Percentiles rank a stretch among this genome's conserved stretches.
Evolutionary conservation across 176 grass and related monocot genomes (phyloP).

Genomic region (Bromus sterilis): DNA sequence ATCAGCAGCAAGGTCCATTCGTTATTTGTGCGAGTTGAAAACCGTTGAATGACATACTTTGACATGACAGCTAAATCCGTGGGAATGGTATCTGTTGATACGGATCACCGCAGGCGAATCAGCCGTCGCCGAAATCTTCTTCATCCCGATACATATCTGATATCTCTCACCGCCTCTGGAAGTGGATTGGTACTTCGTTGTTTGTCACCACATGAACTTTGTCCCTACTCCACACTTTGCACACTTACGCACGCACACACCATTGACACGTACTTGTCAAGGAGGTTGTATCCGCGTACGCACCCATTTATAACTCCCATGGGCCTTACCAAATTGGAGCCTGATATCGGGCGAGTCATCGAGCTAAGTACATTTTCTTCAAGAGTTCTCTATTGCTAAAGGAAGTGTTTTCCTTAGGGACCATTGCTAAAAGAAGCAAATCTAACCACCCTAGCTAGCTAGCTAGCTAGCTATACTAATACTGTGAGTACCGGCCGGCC

Average conservation of each 20-base stretch:
- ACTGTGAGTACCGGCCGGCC: not conserved
- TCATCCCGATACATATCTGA: not conserved
- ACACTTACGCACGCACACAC: not conserved
- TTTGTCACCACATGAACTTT: not conserved
- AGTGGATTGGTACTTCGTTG: not conserved
- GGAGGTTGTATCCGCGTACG: not conserved
- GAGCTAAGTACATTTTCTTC: not conserved
- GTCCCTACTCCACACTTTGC: not conserved
- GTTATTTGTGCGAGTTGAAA: not conserved
- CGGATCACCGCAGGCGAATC: constrained; percentile 4
- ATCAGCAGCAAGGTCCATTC: not conserved
- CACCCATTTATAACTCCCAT: not conserved
- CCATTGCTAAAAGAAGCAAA: not conserved
- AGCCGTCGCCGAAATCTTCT: not conserved
- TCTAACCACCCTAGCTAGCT: not conserved
- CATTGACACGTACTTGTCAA: not conserved
- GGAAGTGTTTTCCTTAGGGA: not conserved
- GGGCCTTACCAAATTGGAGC: not conserved
- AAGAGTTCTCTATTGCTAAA: not conserved
- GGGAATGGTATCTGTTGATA: not conserved
- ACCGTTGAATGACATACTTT: not conserved
- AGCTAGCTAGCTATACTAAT: not conserved
- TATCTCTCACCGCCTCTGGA: too few species aligned
- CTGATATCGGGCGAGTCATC: not conserved
- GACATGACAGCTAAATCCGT: not conserved